Base-by-base conservation (phyloP, 2,329 filamentous ascomycete species). In the Aspergillus pseudoviridinutans region DNA sequence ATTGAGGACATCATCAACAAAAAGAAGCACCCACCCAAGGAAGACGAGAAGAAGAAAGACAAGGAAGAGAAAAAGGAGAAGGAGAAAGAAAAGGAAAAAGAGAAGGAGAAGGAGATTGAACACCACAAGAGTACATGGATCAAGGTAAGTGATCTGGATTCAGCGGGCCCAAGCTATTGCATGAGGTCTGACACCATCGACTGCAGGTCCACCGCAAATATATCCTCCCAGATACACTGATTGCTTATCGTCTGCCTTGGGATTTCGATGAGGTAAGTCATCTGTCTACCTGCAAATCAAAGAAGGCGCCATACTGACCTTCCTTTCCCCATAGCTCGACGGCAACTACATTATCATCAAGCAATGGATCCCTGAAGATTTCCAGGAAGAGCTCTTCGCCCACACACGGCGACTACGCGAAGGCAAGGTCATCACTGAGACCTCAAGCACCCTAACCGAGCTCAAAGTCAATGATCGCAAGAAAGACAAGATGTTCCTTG, bases 271-370 rank as follows among this genome's bases (percentile, higher is more conserved):
- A 74, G 44, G 77, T 79, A 70, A 70, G 76, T 67, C 22, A 28
- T 44, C 28, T 51, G n/a, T 12, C 17, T 24, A 2, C 29, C 20
- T 7, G 49, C 3, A 42, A 49, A n/a, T 47, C 49, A 41, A 12
- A 17, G 1, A 38, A 6, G 22, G 27, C 50, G 53, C 10, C 42
- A 55, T 29, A 46, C 56, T 50, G 51, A 56, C 55, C 28, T 50
- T 44, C 49, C 32, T 29, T 47, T 44, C 47, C 44, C 4, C 42
- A 80, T 53, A 79, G 77, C 64, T 63, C 52, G 87, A 92, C 66
- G 81, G 84, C 20, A 85, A 88, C 50, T 92, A 85, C 64, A 78
- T 92, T 55, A 74, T 92, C 58, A 88, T 92, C 75, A 89, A 88
- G 73, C 81, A 85, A 56, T 90, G 85, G 84, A 85, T 92, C 53